Evolutionary conservation across 2,329 filamentous ascomycete genomes (phyloP), one percentile per base, ranked within the genome.

Genomic region (Metarhizium robertsii): DNA sequence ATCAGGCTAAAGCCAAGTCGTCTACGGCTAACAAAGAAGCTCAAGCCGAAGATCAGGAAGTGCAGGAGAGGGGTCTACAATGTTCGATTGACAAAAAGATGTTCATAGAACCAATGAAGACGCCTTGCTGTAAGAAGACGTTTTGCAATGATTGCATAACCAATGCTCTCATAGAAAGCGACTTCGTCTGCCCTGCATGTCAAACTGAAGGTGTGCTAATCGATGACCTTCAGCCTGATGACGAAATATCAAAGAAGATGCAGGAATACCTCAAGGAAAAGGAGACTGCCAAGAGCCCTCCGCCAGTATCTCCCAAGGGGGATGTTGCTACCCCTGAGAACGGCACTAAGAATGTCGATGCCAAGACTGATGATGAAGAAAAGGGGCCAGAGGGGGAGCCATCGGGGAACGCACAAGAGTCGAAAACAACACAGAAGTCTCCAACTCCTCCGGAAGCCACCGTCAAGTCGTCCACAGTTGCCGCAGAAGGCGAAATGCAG

Each of bases 121-220:
- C 94, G 69, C 92, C 94, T 63, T 99, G 94, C 83, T 99, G 94
- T 80, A 84, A 88, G 76, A 95, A 88, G 82, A 96, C 92, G 69
- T 99, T 95, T 80, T 99, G 94, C 81, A 94, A 94, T 83, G 91
- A 96, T 72, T 99, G 94, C 87, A 96, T 99, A 75, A 95, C 94
- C 71, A 96, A 96, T 83, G 90, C 92, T 74, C 86, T 99, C 74
- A 92, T 96, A 75, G 92, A 97, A 79, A 94, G 88, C 82, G 94
- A 99, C 80, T 91, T 99, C 75, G 80, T 92, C 73, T 99, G 94
- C 73, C 94, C 94, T 61, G 86, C 86, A 64, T 99, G 94, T 78
- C 84, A 89, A 73, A 88, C 87, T 60, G 91, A 96, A 69, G 90
- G 90, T 67, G 90, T 96, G 61, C 79, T 96, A 66, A 88, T 97